Base-by-base conservation (phyloP, 106 monocot genomes). In the Hemerocallis citrina region DNA sequence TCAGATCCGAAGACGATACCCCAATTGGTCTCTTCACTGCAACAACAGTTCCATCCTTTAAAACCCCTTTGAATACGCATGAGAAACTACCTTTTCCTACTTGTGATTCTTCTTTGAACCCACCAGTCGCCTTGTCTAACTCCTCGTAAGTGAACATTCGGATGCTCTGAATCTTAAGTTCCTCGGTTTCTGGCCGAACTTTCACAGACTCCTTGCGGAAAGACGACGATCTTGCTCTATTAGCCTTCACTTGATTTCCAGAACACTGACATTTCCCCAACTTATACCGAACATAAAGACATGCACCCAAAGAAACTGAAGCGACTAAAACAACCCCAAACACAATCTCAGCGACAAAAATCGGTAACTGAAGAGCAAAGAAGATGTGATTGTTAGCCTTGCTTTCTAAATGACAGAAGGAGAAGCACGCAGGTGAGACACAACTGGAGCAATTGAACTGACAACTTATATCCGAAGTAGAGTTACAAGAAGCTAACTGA, bases 41-140 rank as follows among this genome's bases (percentile, higher is more conserved):
- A n/a, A 99, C 98, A 27, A 92, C 50, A 0, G 92, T 99, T 15
- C 98, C 92, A 38, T 99, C 88, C 50, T 71, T 75, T 55, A 92
- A 31, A 1, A 99, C 73, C 13, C 98, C 98, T 66, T 88, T 99
- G 78, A 79, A 99, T 6, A 99, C 98, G 52, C 92, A 83, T 0
- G 98, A 99, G 62, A 99, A 99, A 47, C 92, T 92, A 1, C 98
- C 98, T 59, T 92, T 99, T 11, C 98, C 98, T 0, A 92, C 80
- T 37, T 80, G 79, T 16, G 98, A 92, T 66, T 88, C 88, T 23
- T 99, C 92, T 2, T 71, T 71, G 71, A 99, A 99, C 17, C 85
- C 85, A 0, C 69, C 70, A 0, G 98, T 99, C 14, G 98, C 98
- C 42, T 67, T 74, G 65, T 85, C 98, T 66, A 99, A 43, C 68